Percentiles rank a stretch among this genome's conserved stretches.
Evolutionary conservation across 495 filamentous ascomycete species (phyloP).

Genomic region (Penicillium fimorum): DNA sequence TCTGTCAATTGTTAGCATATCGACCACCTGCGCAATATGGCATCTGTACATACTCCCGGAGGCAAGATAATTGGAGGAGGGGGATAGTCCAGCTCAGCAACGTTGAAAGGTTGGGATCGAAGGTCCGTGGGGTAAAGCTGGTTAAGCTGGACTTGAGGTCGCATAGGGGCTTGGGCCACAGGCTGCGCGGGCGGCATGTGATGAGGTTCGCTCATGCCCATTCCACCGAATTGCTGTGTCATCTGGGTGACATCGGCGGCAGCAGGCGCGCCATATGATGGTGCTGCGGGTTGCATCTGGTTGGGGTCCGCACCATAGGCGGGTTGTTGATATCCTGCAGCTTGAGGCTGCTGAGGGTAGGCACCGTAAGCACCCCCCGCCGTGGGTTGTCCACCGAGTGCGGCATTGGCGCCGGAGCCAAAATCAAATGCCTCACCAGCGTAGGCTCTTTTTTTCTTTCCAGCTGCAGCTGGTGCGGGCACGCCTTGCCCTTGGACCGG

Average conservation of each 20-base stretch:
- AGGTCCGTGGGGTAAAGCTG: constrained; percentile 90
- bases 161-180: constrained; percentile 50
- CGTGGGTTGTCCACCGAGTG: constrained; percentile 54
- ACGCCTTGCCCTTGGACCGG: constrained; percentile 30
- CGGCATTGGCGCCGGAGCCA: constrained; percentile 84
- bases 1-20: constrained; percentile 51
- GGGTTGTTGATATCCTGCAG: constrained; percentile 54
- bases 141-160: constrained; percentile 61
- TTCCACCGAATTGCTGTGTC: constrained; percentile 79
- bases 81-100: constrained; percentile 85
- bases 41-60: constrained; percentile 69
- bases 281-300: constrained; percentile 56
- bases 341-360: constrained; percentile 54
- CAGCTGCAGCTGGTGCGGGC: constrained; percentile 36
- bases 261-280: constrained; percentile 59
- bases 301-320: constrained; percentile 50
- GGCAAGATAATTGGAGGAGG: constrained; percentile 90
- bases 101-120: constrained; percentile 88
- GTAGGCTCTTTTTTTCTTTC: constrained; percentile 87
- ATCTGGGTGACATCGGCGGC: constrained; percentile 65
- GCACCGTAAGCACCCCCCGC: constrained; percentile 56
- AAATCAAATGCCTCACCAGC: constrained; percentile 94
- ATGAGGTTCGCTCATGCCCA: constrained; percentile 66
- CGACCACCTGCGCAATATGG: background rate
- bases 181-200: constrained; percentile 54